phyloP scores from a whole-genome alignment of 1,284 basidiomycete genomes.

The Mycena sp. region DNA sequence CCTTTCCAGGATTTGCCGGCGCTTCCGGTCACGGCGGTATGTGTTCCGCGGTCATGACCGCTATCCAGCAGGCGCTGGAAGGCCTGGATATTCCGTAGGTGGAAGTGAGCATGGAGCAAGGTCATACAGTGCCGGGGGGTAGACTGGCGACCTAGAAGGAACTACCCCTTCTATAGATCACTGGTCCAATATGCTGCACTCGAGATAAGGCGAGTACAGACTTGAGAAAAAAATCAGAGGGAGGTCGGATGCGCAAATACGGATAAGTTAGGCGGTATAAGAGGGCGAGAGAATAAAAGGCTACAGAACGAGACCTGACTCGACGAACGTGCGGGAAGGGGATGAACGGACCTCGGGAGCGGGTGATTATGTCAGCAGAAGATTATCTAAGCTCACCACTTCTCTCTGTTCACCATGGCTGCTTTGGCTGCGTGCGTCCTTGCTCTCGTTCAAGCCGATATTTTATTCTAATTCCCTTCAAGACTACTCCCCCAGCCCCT shows the following conservation, averaged over 20 bases:
- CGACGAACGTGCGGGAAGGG: slow-evolving; percentile 20
- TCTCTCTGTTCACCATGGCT: slow-evolving; percentile 56
- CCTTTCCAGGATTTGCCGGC: slow-evolving; percentile 69
- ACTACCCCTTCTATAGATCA: slow-evolving; percentile 32
- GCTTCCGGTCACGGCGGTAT: slow-evolving; percentile 59
- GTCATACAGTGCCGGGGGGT: slow-evolving; percentile 65
- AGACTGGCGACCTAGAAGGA: slow-evolving; percentile 42
- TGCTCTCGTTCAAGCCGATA: slow-evolving; percentile 19
- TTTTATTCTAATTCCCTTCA: slow-evolving; percentile 7
- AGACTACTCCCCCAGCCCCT: slow-evolving; percentile 79
- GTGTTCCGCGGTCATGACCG: slow-evolving; percentile 47
- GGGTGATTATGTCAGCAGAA: too few relatives aligned
- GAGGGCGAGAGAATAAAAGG: slow-evolving; percentile 24
- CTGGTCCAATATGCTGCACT: slow-evolving; percentile 34
- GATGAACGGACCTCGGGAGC: neutral
- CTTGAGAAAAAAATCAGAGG: slow-evolving; percentile 20
- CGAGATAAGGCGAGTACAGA: slow-evolving; percentile 32
- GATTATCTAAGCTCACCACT: neutral
- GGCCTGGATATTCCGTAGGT: slow-evolving; percentile 81
- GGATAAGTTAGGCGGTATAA: slow-evolving; percentile 33
- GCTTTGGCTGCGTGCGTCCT: slow-evolving; percentile 67
- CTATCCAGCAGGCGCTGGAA: slow-evolving; percentile 85
- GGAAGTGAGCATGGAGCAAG: slow-evolving; percentile 85
- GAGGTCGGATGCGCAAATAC: slow-evolving; percentile 8
- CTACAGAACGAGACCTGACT: slow-evolving; percentile 27